Evolutionary conservation across 371 early-diverging fungal species (phyloP).

Genomic region (Syncephalastrum monosporum): DNA sequence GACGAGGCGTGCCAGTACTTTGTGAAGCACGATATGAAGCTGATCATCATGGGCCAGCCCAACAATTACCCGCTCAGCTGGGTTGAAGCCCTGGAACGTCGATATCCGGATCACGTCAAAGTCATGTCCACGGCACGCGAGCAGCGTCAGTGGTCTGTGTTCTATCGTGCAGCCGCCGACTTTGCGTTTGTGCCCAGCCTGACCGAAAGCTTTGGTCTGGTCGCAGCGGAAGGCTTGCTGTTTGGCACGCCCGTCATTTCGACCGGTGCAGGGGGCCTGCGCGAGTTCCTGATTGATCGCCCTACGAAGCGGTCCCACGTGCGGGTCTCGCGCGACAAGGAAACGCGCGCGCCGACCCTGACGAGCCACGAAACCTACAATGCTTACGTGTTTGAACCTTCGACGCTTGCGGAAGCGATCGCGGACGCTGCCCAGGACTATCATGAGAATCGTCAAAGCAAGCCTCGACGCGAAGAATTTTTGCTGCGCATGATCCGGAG

Average conservation of each 20-base stretch:
- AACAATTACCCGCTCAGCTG: constrained; percentile 51
- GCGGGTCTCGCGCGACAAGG: constrained; percentile 8
- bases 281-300: constrained; percentile 58
- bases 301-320: constrained; percentile 13
- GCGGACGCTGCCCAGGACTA: constrained; percentile 37
- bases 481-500: constrained; percentile 40
- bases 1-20: constrained; percentile 41
- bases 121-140: constrained; percentile 45
- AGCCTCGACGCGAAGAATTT: constrained; percentile 43
- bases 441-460: constrained; percentile 14
- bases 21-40: constrained; percentile 45
- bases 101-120: constrained; percentile 50
- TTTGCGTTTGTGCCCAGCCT: constrained; percentile 56
- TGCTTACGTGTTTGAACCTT: constrained; percentile 19
- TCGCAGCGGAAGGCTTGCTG: constrained; percentile 58
- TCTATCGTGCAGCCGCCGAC: constrained; percentile 64
- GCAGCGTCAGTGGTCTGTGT: constrained; percentile 53
- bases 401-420: constrained; percentile 33
- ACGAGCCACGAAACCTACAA: constrained; percentile 14
- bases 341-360: constrained; percentile 21
- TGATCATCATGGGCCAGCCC: constrained; percentile 58
- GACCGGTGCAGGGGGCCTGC: constrained; percentile 53
- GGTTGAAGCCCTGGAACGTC: constrained; percentile 34
- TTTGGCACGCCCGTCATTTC: constrained; percentile 64
- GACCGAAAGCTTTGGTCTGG: constrained; percentile 51